Evolutionary conservation across 768 basidiomycete genomes (phyloP).

Genomic region (Steccherinum ochraceum): DNA sequence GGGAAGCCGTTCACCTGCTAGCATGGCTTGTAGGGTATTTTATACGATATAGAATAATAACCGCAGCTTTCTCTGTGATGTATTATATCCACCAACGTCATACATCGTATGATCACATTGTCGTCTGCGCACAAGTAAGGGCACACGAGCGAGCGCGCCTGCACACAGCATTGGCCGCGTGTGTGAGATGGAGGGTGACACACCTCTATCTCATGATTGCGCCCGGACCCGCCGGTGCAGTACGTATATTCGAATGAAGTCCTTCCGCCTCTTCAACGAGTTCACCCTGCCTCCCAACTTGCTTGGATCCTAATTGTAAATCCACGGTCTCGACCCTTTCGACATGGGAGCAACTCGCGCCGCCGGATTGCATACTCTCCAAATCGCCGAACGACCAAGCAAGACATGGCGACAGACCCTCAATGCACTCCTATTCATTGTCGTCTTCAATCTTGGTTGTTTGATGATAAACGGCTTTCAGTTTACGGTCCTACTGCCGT

Average conservation of each 20-base stretch:
- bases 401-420: conserved; percentile 47
- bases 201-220: background rate
- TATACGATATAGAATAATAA: too few relatives aligned
- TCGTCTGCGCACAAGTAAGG: too few relatives aligned
- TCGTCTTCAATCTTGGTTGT: conserved; percentile 59
- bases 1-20: conserved; percentile 43
- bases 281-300: too few relatives aligned
- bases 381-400: conserved; percentile 47
- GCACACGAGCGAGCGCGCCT: too few relatives aligned
- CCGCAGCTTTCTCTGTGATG: too few relatives aligned
- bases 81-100: too few relatives aligned
- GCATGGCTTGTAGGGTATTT: conserved; percentile 9
- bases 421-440: conserved; percentile 42
- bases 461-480: conserved; percentile 70
- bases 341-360: background rate
- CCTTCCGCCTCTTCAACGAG: background rate
- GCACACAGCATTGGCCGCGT: background rate
- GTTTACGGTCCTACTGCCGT: conserved; percentile 61
- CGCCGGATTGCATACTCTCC: conserved; percentile 32
- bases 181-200: background rate
- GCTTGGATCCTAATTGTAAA: background rate
- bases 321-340: background rate
- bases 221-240: background rate
- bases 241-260: background rate
- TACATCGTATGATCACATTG: background rate